phyloP scores from a whole-genome alignment of 148 eudicot genomes.

The Dysphania ambrosioides region DNA sequence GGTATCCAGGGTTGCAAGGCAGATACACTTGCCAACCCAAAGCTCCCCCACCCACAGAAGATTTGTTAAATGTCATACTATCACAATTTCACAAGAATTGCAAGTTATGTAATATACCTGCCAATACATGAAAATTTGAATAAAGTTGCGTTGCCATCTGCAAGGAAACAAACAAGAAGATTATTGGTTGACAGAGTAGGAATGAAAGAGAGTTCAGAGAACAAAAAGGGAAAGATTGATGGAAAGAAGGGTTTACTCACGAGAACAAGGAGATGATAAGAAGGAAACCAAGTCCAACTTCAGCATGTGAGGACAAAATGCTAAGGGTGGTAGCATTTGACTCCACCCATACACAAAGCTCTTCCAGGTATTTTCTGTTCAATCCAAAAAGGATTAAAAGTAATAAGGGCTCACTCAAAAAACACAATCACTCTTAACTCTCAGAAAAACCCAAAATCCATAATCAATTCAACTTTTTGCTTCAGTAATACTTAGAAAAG shows the following conservation, averaged over 20 bases:
- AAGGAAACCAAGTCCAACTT: constrained; percentile 94
- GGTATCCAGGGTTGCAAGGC: too few species aligned
- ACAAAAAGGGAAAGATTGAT: neutral
- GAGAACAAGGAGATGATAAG: constrained; percentile 73
- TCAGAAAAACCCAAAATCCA: neutral
- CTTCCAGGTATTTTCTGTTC: constrained; percentile 91
- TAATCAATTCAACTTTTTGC: neutral
- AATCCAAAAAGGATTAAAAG: constrained; percentile 11
- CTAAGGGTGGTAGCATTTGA: constrained; percentile 77
- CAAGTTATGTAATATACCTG: constrained; percentile 48
- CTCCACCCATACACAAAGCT: constrained; percentile 94
- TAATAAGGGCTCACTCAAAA: neutral
- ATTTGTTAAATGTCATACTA: neutral
- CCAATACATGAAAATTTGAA: constrained; percentile 95
- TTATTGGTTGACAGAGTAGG: neutral
- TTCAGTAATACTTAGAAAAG: neutral
- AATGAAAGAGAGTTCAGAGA: constrained; percentile 7
- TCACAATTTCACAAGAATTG: neutral
- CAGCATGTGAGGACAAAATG: constrained; percentile 90
- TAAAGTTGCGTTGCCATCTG: constrained; percentile 97
- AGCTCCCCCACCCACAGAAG: neutral
- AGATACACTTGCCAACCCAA: neutral
- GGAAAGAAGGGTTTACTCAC: constrained; percentile 42
- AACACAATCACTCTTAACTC: neutral
- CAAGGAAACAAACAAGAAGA: constrained; percentile 18